These are phyloP conservation scores for Rhizophagus prolifer DNA, from an alignment of 192 early-diverging fungal species.

Conservation along the genomic window DNA sequence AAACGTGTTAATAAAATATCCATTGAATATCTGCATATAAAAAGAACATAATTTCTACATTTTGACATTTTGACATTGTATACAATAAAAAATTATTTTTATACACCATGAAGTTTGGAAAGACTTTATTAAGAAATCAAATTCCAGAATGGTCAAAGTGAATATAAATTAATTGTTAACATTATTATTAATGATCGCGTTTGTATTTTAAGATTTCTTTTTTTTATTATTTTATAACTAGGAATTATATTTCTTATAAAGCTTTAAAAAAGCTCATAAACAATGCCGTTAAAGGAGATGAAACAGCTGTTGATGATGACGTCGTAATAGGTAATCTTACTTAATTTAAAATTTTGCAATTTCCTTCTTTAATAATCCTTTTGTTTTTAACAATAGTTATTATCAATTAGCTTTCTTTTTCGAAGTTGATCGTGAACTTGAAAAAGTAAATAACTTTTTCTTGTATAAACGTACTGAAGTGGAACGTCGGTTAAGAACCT, in stretches of 20 bases:
- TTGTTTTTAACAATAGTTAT: slow-evolving; percentile 15
- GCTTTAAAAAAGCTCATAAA: slow-evolving; percentile 80
- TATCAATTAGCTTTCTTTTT: slow-evolving; percentile 70
- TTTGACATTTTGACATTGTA: too few species aligned
- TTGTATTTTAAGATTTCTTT: background rate
- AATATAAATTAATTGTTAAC: background rate
- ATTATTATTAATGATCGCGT: background rate
- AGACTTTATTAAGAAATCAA: slow-evolving; percentile 48
- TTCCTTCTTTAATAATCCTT: slow-evolving; percentile 6
- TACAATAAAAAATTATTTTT: background rate
- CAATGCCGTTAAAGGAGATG: slow-evolving; percentile 35
- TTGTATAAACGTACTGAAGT: slow-evolving; percentile 75
- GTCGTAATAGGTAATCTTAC: slow-evolving; percentile 36
- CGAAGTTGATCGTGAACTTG: slow-evolving; percentile 78
- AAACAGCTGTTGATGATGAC: slow-evolving; percentile 39
- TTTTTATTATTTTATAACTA: background rate
- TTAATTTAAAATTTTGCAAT: background rate
- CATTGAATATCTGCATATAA: too few species aligned
- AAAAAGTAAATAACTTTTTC: slow-evolving; percentile 82
- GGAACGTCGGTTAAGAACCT: slow-evolving; percentile 65
- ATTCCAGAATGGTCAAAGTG: slow-evolving; percentile 53
- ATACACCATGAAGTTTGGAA: slow-evolving; percentile 55
- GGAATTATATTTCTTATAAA: slow-evolving; percentile 62
- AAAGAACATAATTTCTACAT: too few species aligned
- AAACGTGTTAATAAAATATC: too few species aligned